These are phyloP conservation scores for Dryadomyces sulphureus DNA, from an alignment of 2,329 filamentous ascomycete species.

Conservation along the genomic window DNA sequence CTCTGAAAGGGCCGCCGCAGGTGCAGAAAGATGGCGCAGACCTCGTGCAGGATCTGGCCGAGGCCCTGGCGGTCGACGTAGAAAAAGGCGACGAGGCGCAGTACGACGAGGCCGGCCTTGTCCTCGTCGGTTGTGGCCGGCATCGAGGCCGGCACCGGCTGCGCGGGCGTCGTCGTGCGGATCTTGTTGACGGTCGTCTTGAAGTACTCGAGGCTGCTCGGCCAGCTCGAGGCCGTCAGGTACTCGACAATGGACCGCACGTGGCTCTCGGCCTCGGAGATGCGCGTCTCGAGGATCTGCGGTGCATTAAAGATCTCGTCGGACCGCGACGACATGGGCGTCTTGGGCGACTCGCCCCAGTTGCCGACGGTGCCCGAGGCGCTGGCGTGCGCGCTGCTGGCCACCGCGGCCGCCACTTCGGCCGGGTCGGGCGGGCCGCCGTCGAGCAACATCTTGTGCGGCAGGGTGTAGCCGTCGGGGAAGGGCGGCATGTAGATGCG, in stretches of 20 bases:
- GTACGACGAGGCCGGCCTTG: constrained; percentile 32
- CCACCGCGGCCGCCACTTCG: not conserved
- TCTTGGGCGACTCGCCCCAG: constrained; percentile 11
- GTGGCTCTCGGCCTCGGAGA: constrained; percentile 35
- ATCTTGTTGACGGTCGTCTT: constrained; percentile 35
- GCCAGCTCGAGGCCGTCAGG: constrained; percentile 50
- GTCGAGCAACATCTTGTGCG: constrained; percentile 42
- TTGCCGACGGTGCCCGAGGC: not conserved
- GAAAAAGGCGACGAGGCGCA: constrained; percentile 46
- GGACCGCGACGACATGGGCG: constrained; percentile 14
- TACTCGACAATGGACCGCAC: constrained; percentile 47
- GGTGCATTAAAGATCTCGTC: constrained; percentile 22
- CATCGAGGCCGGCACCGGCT: constrained; percentile 23
- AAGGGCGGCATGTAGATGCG: constrained; percentile 44
- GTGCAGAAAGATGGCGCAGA: constrained; percentile 52
- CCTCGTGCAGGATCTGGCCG: constrained; percentile 46
- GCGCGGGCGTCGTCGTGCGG: constrained; percentile 26
- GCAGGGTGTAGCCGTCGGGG: constrained; percentile 40
- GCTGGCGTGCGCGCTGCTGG: not conserved
- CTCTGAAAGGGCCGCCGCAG: constrained; percentile 50
- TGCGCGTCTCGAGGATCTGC: constrained; percentile 19
- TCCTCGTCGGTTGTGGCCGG: constrained; percentile 32
- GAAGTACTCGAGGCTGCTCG: constrained; percentile 42
- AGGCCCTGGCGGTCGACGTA: constrained; percentile 51
- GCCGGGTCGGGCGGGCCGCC: constrained; percentile 15